Base-by-base conservation (phyloP, 2,329 filamentous ascomycete species). In the Hypoxylon sp. region DNA sequence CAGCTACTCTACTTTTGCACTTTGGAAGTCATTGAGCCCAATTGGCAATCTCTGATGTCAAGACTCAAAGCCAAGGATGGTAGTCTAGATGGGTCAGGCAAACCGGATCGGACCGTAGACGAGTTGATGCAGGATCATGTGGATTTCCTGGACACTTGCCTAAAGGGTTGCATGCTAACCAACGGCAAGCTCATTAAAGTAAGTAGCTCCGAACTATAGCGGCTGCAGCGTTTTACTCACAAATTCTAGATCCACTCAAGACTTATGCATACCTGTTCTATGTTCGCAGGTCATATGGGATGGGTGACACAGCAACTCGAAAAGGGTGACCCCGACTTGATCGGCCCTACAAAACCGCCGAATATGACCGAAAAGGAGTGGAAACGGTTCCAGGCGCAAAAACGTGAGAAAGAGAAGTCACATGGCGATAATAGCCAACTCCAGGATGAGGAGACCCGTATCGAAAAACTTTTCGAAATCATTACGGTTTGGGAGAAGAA, bases 101-200 rank as follows among this genome's bases (percentile, higher is more conserved):
- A 77, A 51, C 77, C 77, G n/a, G 77, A 78, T 43, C 82, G 94
- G 38, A 99, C 96, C 0, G 96, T 99, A 0, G 96, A 99, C 76
- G 94, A 98, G 81, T 82, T 99, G 76, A 99, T 99, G 96, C 93
- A 98, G 81, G 94, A 98, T 76, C 96, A 99, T 81, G 94, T 99
- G 66, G 96, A 98, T 80, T 99, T 99, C 79, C 83, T 99, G 51
- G 96, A 98, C 75, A 98, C 96, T 3, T 99, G 96, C 79, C 84
- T 99, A 75, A 99, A 98, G 81, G 96, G 98, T 82, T 98, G 96
- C 83, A 98, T 98, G 94, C 86, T 99, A 71, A 99, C 96, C 19
- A 98, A 99, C 79, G 93, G 93, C 77, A 98, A 97, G 82, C 86
- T 99, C 5, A 82, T 99, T 5, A 91, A 93, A 81, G 95, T 97